Evolutionary conservation across 768 basidiomycete species (phyloP), one percentile per base, ranked within the genome.

Genomic region (Xerocomus brunneocitrinus): DNA sequence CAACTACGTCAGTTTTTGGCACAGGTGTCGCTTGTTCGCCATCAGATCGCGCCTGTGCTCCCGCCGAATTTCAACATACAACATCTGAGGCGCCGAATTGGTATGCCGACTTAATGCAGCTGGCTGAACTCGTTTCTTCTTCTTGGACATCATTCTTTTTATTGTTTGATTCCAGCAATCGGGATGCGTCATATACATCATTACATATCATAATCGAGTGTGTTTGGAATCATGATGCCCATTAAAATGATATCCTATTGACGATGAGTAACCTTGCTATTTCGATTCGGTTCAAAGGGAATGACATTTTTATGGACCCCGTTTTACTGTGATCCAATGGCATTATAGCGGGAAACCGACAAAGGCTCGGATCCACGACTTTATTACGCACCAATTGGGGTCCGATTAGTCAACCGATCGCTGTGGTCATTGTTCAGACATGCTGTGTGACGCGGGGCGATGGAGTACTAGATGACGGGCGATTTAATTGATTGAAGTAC

Each of bases 61-160:
- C 67, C 67, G 3, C 67, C 68, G 1, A 68, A 68, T 22, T 68
- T 68, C 32, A 70, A 70, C 45, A 49, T 66, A 5, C 68, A 70
- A 14, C 68, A 66, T 46, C 35, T 68, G 50, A 70, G 66, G 22
- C 67, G 67, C 5, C 57, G 67, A 49, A 43, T 66, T 0, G 66
- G 64, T 1, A 52, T 58, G 10, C 59, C 68, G 7, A 52, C 58
- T 5, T 68, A 48, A 69, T 14, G 14, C 12, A 14, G 43, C 9
- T 8, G 24, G 27, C 34, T 25, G 9, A 7, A 24, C 14, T 7
- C 24, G n/a, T 19, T 36, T n/a, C 1, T 31, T 38, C 25, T 34
- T 12, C 24, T 32, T 12, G 32, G 38, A 19, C 34, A 19, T 34
- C 40, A 38, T 54, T 43, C 8, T 34, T 32, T 44, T 28, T 39